Base-by-base conservation (phyloP, 345 rosid species). In the Acer yangbiense region DNA sequence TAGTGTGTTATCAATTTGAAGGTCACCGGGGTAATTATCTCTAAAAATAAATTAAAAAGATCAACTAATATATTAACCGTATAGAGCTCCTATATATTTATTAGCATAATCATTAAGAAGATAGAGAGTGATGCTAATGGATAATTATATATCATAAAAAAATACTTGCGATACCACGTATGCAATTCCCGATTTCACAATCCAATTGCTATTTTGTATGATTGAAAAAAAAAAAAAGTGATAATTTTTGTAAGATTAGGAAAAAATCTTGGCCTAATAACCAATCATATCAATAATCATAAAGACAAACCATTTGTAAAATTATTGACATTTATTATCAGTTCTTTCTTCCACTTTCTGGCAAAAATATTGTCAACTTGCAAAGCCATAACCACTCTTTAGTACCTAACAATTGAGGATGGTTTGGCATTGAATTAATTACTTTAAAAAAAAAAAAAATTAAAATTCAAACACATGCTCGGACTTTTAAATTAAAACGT, bases 371-470 rank as follows among this genome's bases (percentile, higher is more conserved):
- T 13, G 41, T 78, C 67, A 72, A 72, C 1, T 12, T 66, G 60
- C 17, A 7, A 16, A 67, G 12, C 41, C 44, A n/a, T 58, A 67
- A 27, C 77, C 18, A 67, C 62, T 62, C 29, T 66, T 17, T 44
- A 10, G 77, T 46, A 73, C 62, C 68, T 46, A 73, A 52, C 29
- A 57, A 57, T 55, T 72, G 64, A 78, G 55, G 58, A 72, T 65
- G 61, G 77, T 78, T 72, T 72, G 81, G 62, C 72, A 55, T 18
- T 48, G 46, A 64, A 62, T 14, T 54, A 46, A 46, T 65, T 7
- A 25, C 43, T 23, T 8, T 65, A 52, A 27, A 72, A 32, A 52
- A 50, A 13, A 13, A 35, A 4, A 35, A 35, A 35, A 35, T 35
- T 3, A 35, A 35, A 35, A 35, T 50, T 72, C 6, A 72, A 72